phyloP scores from a whole-genome alignment of 192 early-diverging fungal species.

The Backusella mclennaniae region DNA sequence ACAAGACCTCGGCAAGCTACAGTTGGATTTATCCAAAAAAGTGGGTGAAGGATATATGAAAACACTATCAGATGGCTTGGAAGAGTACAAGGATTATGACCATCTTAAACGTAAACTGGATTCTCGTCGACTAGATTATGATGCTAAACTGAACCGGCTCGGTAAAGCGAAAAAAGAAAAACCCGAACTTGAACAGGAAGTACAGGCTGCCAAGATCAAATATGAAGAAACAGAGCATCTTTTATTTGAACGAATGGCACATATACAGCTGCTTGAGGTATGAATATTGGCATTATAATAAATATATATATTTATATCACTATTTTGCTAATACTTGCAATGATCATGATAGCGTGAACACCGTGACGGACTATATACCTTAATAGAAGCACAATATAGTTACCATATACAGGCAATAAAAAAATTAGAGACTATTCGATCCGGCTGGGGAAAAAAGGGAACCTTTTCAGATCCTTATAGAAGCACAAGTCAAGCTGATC shows the following conservation, averaged over 20 bases:
- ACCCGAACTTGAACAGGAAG: constrained; percentile 88
- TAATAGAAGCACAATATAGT: constrained; percentile 34
- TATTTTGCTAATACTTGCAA: neutral
- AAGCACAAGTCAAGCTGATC: neutral
- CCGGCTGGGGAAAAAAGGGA: neutral
- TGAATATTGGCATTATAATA: constrained; percentile 15
- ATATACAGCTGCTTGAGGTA: constrained; percentile 84
- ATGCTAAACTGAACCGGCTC: constrained; percentile 85
- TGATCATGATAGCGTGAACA: constrained; percentile 27
- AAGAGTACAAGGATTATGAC: constrained; percentile 52
- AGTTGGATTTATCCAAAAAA: constrained; percentile 42
- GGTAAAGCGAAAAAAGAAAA: constrained; percentile 91
- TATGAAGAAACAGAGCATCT: constrained; percentile 91
- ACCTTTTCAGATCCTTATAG: neutral
- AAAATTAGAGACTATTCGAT: constrained; percentile 2
- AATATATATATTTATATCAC: neutral
- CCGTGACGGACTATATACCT: constrained; percentile 20
- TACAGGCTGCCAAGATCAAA: constrained; percentile 83
- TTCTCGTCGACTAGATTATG: constrained; percentile 87
- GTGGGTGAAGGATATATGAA: constrained; percentile 36
- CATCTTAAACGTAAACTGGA: constrained; percentile 83
- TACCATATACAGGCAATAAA: constrained; percentile 24
- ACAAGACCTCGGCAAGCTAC: constrained; percentile 42
- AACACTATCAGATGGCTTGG: constrained; percentile 42
- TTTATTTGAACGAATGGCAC: constrained; percentile 74